Evolutionary conservation across 2,329 filamentous ascomycete species (phyloP), one percentile per base, ranked within the genome.

Genomic region (Camillea tinctor): DNA sequence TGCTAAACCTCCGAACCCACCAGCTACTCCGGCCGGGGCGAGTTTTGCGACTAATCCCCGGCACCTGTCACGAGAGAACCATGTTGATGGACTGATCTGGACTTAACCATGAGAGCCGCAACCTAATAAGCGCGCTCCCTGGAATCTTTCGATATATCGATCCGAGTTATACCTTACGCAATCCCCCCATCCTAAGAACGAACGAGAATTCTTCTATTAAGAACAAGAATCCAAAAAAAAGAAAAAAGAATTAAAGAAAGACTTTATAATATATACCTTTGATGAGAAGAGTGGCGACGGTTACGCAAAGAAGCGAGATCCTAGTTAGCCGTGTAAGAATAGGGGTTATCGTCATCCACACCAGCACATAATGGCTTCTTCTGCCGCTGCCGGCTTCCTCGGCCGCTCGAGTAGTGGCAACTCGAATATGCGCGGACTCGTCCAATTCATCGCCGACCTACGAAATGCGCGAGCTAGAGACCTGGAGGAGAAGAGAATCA

Each of bases 401-500:
- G 84, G 86, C 80, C 85, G 87, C 66, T 88, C 86, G 67, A 86
- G 79, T 71, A 86, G 79, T 69, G 86, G 80, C 74, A 88, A 85
- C 74, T 81, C 86, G 49, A 88, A 88, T 72, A 89, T 89, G 87
- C 85, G 87, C 68, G 94, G 95, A 24, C 82, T 99, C 68, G 95
- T 99, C 53, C 96, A 97, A 75, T 99, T 99, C 80, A 99, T 99
- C 75, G 95, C 95, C 63, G 95, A 99, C 76, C 77, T 99, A 71
- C 84, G 95, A 74, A 99, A 99, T 76, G 95, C 95, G 57, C 86
- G 95, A 76, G 95, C 96, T 52, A 87, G 96, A 64, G 95, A 99
- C 76, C 80, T 99, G 64, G 95, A 99, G 76, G 95, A 99, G 82
- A 99, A 99, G 84, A 87, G 95, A 74, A 98, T 99, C 81, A 99